Conservation (phyloP, 371 early-diverging fungal genomes). For the Polyrhizophydium stewartii region DNA sequence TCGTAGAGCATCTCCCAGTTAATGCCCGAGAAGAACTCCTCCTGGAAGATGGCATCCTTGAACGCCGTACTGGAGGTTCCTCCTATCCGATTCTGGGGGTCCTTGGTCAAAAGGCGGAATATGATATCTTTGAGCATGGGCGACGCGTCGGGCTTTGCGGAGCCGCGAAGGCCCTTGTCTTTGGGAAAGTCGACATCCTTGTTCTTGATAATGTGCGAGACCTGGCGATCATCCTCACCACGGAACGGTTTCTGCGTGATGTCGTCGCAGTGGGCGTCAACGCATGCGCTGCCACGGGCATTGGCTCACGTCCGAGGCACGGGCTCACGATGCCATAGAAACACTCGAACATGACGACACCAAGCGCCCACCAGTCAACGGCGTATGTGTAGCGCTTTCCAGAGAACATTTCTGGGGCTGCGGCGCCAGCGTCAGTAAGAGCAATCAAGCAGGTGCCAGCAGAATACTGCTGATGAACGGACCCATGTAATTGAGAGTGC, state of each 20-base stretch:
- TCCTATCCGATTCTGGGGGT: background rate
- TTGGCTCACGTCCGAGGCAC: background rate
- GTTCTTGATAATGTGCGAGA: background rate
- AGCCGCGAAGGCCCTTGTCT: constrained; percentile 26
- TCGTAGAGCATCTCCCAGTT: background rate
- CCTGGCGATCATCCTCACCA: background rate
- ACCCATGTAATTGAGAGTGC: constrained; percentile 62
- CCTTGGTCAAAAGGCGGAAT: background rate
- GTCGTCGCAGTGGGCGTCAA: background rate
- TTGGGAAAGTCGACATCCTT: constrained; percentile 17
- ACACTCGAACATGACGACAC: constrained; percentile 86
- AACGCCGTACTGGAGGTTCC: no score
- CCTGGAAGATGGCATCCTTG: background rate
- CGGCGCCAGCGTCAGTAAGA: no score
- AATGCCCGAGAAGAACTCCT: constrained; percentile 1
- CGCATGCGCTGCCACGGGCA: background rate
- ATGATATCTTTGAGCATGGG: constrained; percentile 12
- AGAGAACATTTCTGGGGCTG: constrained; percentile 76
- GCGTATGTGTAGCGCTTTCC: constrained; percentile 59
- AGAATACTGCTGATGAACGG: constrained; percentile 61
- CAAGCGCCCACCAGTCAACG: constrained; percentile 89
- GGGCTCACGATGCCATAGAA: constrained; percentile 52
- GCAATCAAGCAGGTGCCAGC: constrained; percentile 68
- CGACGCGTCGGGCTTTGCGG: constrained; percentile 43
- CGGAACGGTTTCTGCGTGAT: background rate